These are phyloP conservation scores for Naganishia friedmannii DNA, from an alignment of 768 basidiomycete species.

Conservation along the genomic window DNA sequence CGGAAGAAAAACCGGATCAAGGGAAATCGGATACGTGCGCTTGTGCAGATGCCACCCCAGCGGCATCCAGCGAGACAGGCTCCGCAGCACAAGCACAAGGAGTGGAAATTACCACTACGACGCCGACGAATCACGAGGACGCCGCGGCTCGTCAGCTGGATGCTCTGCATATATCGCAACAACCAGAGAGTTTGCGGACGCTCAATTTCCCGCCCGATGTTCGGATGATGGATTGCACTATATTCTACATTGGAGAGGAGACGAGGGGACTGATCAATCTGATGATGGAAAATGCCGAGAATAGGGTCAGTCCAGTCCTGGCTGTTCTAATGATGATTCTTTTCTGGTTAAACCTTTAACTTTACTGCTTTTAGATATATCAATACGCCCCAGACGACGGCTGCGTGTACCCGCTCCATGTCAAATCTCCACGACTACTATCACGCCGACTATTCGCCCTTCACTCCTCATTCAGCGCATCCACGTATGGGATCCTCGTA, in stretches of 20 bases:
- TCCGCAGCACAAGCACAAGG: background rate
- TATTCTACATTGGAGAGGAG: conserved; percentile 73
- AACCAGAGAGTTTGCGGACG: conserved; percentile 35
- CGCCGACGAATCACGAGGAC: background rate
- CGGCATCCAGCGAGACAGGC: background rate
- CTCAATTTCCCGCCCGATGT: conserved; percentile 43
- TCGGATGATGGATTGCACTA: conserved; percentile 49
- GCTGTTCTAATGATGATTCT: background rate
- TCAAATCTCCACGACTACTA: conserved; percentile 71
- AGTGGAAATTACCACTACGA: background rate
- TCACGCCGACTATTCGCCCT: conserved; percentile 85
- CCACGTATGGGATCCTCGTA: conserved; percentile 91
- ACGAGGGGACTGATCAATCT: conserved; percentile 77
- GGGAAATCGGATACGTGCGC: conserved; percentile 5
- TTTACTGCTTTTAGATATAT: conserved; percentile 60
- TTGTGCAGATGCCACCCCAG: background rate
- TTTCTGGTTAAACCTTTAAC: conserved; percentile 1
- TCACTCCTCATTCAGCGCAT: conserved; percentile 83
- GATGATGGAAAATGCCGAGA: conserved; percentile 72
- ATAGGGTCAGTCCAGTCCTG: conserved; percentile 56
- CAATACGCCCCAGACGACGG: conserved; percentile 66
- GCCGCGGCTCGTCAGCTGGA: background rate
- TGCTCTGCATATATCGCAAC: conserved; percentile 1
- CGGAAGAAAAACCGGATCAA: background rate
- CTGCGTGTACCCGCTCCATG: conserved; percentile 61